These are phyloP conservation scores for Mortierella sp. DNA, from an alignment of 371 early-diverging fungal genomes.

Conservation along the genomic window DNA sequence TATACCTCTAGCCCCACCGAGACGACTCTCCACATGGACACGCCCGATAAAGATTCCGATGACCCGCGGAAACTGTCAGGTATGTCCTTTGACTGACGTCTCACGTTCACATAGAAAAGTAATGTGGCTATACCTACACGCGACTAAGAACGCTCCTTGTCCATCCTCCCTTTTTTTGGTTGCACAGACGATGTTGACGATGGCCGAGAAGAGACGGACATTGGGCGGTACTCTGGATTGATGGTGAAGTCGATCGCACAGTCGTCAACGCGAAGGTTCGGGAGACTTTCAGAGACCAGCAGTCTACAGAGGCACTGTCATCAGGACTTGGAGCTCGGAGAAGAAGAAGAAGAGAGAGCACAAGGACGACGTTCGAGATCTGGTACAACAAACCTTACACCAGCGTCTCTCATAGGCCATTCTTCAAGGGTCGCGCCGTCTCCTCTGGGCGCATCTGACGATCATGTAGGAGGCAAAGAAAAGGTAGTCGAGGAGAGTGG, in stretches of 20 bases:
- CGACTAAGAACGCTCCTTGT: not conserved
- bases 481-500: not conserved
- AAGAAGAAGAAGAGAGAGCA: too few species aligned
- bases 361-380: not conserved
- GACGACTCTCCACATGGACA: not conserved
- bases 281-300: not conserved
- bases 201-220: constrained; percentile 14
- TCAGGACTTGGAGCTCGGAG: constrained; percentile 1
- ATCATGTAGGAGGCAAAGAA: not conserved
- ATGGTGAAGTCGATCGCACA: constrained; percentile 26
- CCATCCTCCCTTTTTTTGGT: not conserved
- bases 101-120: too few species aligned
- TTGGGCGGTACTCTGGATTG: constrained; percentile 34
- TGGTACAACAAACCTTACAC: not conserved
- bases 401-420: not conserved
- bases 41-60: not conserved
- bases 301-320: not conserved
- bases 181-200: not conserved
- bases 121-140: not conserved
- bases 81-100: not conserved
- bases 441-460: not conserved
- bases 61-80: not conserved
- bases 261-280: not conserved
- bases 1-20: not conserved
- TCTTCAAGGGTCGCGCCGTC: not conserved